Conservation (phyloP, 345 rosid species). For the Diplotaxis tenuifolia region DNA sequence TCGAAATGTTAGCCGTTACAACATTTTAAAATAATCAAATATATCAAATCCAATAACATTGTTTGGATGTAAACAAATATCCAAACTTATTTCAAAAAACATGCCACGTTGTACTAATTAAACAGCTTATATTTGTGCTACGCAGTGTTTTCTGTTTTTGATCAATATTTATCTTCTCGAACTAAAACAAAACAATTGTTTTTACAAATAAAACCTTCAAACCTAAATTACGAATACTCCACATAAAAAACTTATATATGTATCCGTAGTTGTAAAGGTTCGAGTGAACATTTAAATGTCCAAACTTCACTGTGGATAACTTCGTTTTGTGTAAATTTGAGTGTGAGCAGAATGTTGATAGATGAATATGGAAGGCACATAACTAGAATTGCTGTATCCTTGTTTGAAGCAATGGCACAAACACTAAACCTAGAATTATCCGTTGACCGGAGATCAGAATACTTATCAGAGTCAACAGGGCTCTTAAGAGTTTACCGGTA, state of each 20-base stretch:
- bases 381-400: constrained; percentile 41
- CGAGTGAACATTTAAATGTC: too few species aligned
- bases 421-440: constrained; percentile 47
- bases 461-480: constrained; percentile 57
- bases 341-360: constrained; percentile 45
- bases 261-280: too few species aligned
- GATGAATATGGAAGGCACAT: constrained; percentile 73
- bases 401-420: constrained; percentile 50
- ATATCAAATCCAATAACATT: neutral
- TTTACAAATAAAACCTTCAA: too few species aligned
- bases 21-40: neutral
- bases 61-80: neutral
- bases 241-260: too few species aligned
- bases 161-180: too few species aligned
- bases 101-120: neutral
- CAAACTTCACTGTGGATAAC: too few species aligned
- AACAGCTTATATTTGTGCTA: too few species aligned
- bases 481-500: constrained; percentile 62
- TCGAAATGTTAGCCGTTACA: neutral
- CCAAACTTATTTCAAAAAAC: neutral
- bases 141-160: too few species aligned
- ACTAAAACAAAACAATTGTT: too few species aligned
- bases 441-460: constrained; percentile 12
- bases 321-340: too few species aligned
- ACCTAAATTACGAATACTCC: too few species aligned